These are phyloP conservation scores for Silene conica DNA, from an alignment of 148 eudicot genomes.

Conservation along the genomic window DNA sequence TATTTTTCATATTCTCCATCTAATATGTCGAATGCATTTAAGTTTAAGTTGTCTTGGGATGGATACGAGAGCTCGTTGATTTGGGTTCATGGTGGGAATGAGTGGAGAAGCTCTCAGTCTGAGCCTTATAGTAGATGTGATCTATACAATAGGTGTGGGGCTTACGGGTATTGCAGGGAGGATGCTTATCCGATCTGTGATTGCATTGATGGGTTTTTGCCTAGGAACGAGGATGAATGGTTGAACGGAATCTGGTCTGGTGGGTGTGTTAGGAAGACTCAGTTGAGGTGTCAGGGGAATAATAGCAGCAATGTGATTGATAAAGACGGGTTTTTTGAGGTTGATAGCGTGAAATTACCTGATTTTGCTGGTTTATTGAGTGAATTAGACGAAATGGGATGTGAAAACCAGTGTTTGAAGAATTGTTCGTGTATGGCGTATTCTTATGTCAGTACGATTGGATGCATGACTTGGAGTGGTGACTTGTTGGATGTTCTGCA, in stretches of 20 bases:
- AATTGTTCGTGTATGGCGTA: conserved; percentile 60
- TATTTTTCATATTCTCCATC: conserved; percentile 34
- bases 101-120: conserved; percentile 26
- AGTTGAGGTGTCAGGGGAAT: conserved; percentile 32
- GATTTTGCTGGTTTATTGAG: conserved; percentile 40
- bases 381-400: conserved; percentile 13
- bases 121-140: conserved; percentile 36
- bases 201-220: conserved; percentile 48
- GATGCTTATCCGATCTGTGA: conserved; percentile 18
- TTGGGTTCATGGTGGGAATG: conserved; percentile 14
- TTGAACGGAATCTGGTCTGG: conserved; percentile 35
- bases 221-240: conserved; percentile 35
- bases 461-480: conserved; percentile 53
- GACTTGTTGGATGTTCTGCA: conserved; percentile 46
- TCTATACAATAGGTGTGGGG: conserved; percentile 35
- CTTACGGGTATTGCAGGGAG: conserved; percentile 29
- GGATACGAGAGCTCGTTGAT: conserved; percentile 32
- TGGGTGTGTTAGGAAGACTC: conserved; percentile 48
- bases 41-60: conserved; percentile 33
- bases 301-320: conserved; percentile 15
- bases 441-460: conserved; percentile 40
- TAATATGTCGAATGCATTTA: conserved; percentile 15
- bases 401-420: conserved; percentile 33
- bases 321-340: conserved; percentile 36
- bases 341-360: conserved; percentile 45